Conservation (phyloP, 805 yeast genomes). For the Suhomyces tanzawaensis region DNA sequence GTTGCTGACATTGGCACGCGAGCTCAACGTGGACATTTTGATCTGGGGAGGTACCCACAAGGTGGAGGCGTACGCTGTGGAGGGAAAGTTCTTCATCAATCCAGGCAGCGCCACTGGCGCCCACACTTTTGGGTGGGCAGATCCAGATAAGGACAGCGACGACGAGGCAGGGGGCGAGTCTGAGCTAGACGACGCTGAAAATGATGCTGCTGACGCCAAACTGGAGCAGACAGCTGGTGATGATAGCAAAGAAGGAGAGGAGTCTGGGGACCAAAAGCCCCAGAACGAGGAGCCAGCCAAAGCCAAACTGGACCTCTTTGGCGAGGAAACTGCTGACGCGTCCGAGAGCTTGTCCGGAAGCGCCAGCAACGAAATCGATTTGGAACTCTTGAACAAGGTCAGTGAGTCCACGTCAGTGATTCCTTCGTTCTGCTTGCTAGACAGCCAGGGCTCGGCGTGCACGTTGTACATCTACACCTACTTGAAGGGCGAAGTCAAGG, state of each 20-base stretch:
- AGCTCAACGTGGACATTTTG: slow-evolving; percentile 86
- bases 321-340: slow-evolving; percentile 1
- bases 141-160: slow-evolving; percentile 46
- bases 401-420: slow-evolving; percentile 28
- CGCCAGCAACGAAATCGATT: slow-evolving; percentile 7
- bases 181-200: slow-evolving; percentile 8
- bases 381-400: slow-evolving; percentile 15
- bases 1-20: slow-evolving; percentile 76
- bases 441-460: slow-evolving; percentile 75
- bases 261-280: slow-evolving; percentile 7
- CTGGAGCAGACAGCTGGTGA: slow-evolving; percentile 1
- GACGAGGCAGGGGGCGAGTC: slow-evolving; percentile 22
- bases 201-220: neutral
- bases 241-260: slow-evolving; percentile 8
- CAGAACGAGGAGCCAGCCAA: slow-evolving; percentile 8
- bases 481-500: slow-evolving; percentile 79
- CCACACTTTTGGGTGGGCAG: slow-evolving; percentile 61
- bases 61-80: slow-evolving; percentile 90
- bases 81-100: slow-evolving; percentile 89
- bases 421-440: slow-evolving; percentile 88
- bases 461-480: slow-evolving; percentile 83
- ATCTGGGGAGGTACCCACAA: slow-evolving; percentile 92
- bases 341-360: neutral
- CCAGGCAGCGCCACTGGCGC: slow-evolving; percentile 99
- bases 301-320: slow-evolving; percentile 9